Base-by-base conservation (phyloP, 2,329 filamentous ascomycete species). In the Pyrenophora seminiperda region DNA sequence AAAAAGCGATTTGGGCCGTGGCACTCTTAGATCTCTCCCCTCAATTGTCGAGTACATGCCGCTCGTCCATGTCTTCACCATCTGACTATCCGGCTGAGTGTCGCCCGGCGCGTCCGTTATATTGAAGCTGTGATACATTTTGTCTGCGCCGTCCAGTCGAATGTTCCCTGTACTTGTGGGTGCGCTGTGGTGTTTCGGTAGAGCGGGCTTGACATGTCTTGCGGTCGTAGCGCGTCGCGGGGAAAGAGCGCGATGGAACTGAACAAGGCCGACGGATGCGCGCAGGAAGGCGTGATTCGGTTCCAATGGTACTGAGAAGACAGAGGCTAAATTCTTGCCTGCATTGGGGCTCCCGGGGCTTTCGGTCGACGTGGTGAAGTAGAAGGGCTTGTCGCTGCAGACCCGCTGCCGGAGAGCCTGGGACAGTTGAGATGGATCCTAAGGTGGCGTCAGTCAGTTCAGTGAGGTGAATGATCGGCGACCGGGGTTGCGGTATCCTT, bases 31-130 rank as follows among this genome's bases (percentile, higher is more conserved):
- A 31, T 54, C 51, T 33, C 31, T 53, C 17, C 37, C 54, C 18
- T 52, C 55, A 36, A 50, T 53, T 31, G 46, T 52, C 32, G 49
- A 55, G 14, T 48, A 59, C 18, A 66, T 49, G 19, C 56, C 64
- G 32, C 72, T 75, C 36, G 67, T 71, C 52, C 65, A 76, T 17
- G 75, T 62, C 38, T 65, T 73, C 59, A 77, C 76, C 37, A 78
- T 73, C 55, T 79, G 77, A 44, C 76, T 76, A 45, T 77, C 75
- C 18, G 73, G 71, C 63, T 80, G 77, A 1, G 77, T 79, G 53
- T 80, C 77, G 41, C 76, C 76, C 2, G 67, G 66, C 14, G 55
- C 62, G 49, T 71, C 71, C 41, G 70, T 67, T 38, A 65, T 73
- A 27, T 63, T 73, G 53, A 77, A 78, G 27, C 73, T 75, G 22